phyloP scores from a whole-genome alignment of 2,329 filamentous ascomycete genomes.

The Trichoderma arundinaceum region DNA sequence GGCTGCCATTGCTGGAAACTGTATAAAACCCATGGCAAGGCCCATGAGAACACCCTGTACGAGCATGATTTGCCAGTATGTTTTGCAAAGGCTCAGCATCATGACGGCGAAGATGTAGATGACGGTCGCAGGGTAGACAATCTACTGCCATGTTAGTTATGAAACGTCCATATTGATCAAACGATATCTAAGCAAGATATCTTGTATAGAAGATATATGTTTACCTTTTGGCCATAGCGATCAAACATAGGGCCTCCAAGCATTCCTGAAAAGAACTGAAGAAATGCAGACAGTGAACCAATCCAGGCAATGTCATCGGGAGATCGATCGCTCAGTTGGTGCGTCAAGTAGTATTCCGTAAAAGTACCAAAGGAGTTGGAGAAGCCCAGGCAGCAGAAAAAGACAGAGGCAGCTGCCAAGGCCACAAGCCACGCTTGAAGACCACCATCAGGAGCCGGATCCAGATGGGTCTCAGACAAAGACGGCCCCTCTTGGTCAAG shows the following conservation, averaged over 20 bases:
- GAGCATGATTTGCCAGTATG: slow-evolving; percentile 60
- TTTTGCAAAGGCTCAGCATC: slow-evolving; percentile 51
- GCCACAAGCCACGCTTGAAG: slow-evolving; percentile 51
- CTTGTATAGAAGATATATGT: neutral
- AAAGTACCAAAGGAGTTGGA: slow-evolving; percentile 54
- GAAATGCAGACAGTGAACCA: slow-evolving; percentile 46
- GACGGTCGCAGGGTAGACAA: slow-evolving; percentile 44
- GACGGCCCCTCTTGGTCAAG: neutral
- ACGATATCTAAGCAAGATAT: too few relatives aligned
- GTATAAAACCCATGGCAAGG: slow-evolving; percentile 48
- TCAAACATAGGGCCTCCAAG: slow-evolving; percentile 50
- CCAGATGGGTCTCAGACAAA: neutral
- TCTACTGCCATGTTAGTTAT: slow-evolving; percentile 32
- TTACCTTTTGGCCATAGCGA: slow-evolving; percentile 48
- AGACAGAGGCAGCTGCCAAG: slow-evolving; percentile 42
- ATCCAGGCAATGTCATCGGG: slow-evolving; percentile 51
- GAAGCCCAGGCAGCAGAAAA: slow-evolving; percentile 51
- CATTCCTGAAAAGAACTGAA: slow-evolving; percentile 45
- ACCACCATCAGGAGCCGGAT: slow-evolving; percentile 43
- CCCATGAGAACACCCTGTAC: slow-evolving; percentile 55
- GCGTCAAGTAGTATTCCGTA: slow-evolving; percentile 50
- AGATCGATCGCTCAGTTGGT: slow-evolving; percentile 43
- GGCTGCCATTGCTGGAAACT: slow-evolving; percentile 52
- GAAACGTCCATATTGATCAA: too few relatives aligned
- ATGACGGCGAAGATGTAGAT: slow-evolving; percentile 49